Conservation (phyloP, 768 basidiomycete species). For the Russula earlei region DNA sequence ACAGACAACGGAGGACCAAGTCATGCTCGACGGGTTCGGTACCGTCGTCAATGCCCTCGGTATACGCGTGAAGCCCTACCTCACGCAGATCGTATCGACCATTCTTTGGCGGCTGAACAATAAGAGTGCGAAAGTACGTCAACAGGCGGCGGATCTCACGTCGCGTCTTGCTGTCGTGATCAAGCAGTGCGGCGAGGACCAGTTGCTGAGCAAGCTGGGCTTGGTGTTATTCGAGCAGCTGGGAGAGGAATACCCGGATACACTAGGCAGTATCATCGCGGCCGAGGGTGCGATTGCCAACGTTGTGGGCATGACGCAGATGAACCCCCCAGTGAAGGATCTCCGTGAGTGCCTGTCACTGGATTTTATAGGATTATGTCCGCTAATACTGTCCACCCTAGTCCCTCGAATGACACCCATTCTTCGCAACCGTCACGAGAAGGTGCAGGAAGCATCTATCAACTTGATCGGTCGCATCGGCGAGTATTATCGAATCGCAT, state of each 20-base stretch:
- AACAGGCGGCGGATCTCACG: constrained; percentile 97
- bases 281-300: constrained; percentile 98
- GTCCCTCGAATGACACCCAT: constrained; percentile 99
- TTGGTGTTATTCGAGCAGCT: constrained; percentile 96
- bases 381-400: constrained; percentile 25
- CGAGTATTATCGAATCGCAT: constrained; percentile 26
- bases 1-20: constrained; percentile 97
- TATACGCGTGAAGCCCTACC: constrained; percentile 94
- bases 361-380: background rate
- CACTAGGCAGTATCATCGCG: constrained; percentile 97
- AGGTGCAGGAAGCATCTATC: constrained; percentile 98
- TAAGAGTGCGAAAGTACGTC: constrained; percentile 98
- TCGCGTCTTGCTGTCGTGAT: constrained; percentile 94
- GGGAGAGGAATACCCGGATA: constrained; percentile 99
- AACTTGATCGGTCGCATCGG: constrained; percentile 98
- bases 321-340: constrained; percentile 99
- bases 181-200: constrained; percentile 97
- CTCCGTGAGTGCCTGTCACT: constrained; percentile 56
- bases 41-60: constrained; percentile 94
- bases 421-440: constrained; percentile 96
- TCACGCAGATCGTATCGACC: constrained; percentile 97
- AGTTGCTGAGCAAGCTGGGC: constrained; percentile 89
- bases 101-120: constrained; percentile 99
- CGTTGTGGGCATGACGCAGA: constrained; percentile 99
- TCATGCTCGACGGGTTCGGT: constrained; percentile 98